Percentiles rank a stretch among this genome's conserved stretches.
Evolutionary conservation across 768 basidiomycete genomes (phyloP).

Genomic region (Psilocybe azurescens): DNA sequence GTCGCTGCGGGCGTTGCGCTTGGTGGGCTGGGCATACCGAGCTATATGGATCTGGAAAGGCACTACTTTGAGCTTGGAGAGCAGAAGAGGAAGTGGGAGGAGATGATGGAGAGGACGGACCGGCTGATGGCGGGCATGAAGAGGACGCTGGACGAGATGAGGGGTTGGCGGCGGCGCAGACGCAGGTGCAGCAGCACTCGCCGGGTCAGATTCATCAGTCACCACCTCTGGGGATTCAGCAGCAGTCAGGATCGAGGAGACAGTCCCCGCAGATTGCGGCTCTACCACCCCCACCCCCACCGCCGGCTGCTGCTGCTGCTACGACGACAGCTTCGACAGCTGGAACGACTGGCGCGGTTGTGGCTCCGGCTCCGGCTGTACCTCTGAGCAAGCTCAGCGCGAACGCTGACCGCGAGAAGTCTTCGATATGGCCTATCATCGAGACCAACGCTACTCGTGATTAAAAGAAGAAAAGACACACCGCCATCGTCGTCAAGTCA

Average conservation of each 20-base stretch:
- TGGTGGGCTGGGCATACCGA: constrained; percentile 39
- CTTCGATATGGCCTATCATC: constrained; percentile 38
- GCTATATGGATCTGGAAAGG: constrained; percentile 68
- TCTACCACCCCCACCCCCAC: constrained; percentile 7
- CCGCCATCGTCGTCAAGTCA: background rate
- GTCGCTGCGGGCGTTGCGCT: constrained; percentile 45
- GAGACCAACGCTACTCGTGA: constrained; percentile 28
- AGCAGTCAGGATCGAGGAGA: constrained; percentile 13
- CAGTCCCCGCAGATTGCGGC: constrained; percentile 18
- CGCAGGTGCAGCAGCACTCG: constrained; percentile 12
- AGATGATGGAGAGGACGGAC: constrained; percentile 79
- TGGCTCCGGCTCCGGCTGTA: constrained; percentile 22
- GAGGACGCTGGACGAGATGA: constrained; percentile 80
- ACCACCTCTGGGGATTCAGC: constrained; percentile 14
- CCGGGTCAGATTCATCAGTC: constrained; percentile 9
- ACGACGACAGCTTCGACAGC: too few relatives aligned
- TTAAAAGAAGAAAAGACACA: background rate
- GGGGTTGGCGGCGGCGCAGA: constrained; percentile 31
- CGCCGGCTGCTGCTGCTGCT: background rate
- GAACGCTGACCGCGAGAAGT: constrained; percentile 28
- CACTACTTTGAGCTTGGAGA: constrained; percentile 72
- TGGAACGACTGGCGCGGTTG: background rate
- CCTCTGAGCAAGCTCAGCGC: constrained; percentile 25
- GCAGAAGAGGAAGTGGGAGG: constrained; percentile 69
- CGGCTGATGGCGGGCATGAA: constrained; percentile 73